A percentile compares a stretch with the other conserved stretches of the same genome.
These are phyloP conservation scores for Peronospora destructor DNA, from an alignment of 352 stramenopile genomes.

Conservation along the genomic window DNA sequence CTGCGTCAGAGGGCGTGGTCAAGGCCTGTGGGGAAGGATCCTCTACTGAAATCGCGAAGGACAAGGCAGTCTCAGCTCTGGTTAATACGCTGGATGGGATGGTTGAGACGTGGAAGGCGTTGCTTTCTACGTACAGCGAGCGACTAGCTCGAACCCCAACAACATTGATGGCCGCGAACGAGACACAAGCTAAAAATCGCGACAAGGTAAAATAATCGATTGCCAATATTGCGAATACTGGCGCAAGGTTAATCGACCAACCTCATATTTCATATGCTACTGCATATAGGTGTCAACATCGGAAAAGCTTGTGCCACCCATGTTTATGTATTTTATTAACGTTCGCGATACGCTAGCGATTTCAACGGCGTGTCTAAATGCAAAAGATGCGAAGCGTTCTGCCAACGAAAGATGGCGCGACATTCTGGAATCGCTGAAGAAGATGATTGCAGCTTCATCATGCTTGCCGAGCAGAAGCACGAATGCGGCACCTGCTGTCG, in stretches of 20 bases:
- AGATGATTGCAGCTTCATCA: slow-evolving; percentile 10
- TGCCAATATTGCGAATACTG: not conserved
- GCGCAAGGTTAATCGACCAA: not conserved
- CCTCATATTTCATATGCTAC: not conserved
- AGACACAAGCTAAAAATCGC: slow-evolving; percentile 41
- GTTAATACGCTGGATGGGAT: slow-evolving; percentile 37
- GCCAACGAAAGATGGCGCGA: slow-evolving; percentile 67
- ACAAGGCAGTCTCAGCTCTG: slow-evolving; percentile 27
- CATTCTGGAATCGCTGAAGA: slow-evolving; percentile 43
- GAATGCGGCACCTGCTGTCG: slow-evolving; percentile 2
- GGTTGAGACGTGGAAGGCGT: slow-evolving; percentile 38
- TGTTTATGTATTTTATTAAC: slow-evolving; percentile 52
- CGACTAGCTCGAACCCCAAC: slow-evolving; percentile 37
- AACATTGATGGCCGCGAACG: slow-evolving; percentile 61
- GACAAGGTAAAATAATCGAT: slow-evolving; percentile 24
- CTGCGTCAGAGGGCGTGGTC: slow-evolving; percentile 30
- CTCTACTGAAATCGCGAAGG: slow-evolving; percentile 29
- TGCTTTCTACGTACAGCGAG: slow-evolving; percentile 44
- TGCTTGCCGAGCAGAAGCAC: slow-evolving; percentile 10
- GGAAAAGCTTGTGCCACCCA: slow-evolving; percentile 33
- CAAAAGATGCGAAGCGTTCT: slow-evolving; percentile 68
- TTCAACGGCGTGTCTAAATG: slow-evolving; percentile 51
- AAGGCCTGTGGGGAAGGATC: slow-evolving; percentile 25
- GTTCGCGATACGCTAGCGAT: slow-evolving; percentile 41
- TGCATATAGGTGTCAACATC: slow-evolving; percentile 18